These are phyloP conservation scores for Trichoderma virens DNA, from an alignment of 495 filamentous ascomycete species.

Conservation along the genomic window DNA sequence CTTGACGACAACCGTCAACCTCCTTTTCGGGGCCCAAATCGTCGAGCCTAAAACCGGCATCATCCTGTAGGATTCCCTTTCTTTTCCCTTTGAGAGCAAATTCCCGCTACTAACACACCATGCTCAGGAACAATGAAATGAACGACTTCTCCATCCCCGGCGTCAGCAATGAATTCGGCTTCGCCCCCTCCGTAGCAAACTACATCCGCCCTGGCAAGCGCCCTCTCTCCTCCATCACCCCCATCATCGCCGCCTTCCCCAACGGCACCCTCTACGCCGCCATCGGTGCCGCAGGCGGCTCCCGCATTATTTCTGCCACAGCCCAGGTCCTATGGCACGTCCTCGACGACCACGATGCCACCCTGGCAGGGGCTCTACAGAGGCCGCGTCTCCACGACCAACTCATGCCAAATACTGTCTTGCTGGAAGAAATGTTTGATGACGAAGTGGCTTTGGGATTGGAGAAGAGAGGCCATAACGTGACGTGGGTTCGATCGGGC, in stretches of 20 bases:
- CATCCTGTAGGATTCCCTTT: constrained; percentile 37
- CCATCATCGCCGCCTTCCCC: constrained; percentile 61
- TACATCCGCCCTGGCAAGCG: constrained; percentile 76
- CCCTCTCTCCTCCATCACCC: constrained; percentile 71
- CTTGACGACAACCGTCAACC: constrained; percentile 75
- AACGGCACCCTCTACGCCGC: constrained; percentile 61
- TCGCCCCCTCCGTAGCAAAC: constrained; percentile 69
- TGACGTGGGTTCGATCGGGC: constrained; percentile 59
- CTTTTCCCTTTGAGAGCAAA: constrained; percentile 12
- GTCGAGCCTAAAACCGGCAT: constrained; percentile 75
- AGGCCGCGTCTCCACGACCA: constrained; percentile 76
- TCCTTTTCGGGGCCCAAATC: constrained; percentile 69
- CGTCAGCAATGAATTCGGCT: constrained; percentile 71
- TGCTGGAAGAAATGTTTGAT: constrained; percentile 66
- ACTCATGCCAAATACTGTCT: constrained; percentile 59
- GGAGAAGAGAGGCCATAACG: constrained; percentile 58
- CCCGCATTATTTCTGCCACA: constrained; percentile 79
- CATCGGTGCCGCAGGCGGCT: constrained; percentile 75
- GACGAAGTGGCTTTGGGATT: constrained; percentile 59
- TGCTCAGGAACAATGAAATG: constrained; percentile 74
- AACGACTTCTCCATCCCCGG: constrained; percentile 83
- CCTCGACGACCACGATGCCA: constrained; percentile 54
- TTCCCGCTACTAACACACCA: constrained; percentile 6
- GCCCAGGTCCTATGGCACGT: constrained; percentile 69
- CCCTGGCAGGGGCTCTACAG: constrained; percentile 52